Evolutionary conservation across 345 rosid species (phyloP).

Genomic region (Euphorbia lathyris): DNA sequence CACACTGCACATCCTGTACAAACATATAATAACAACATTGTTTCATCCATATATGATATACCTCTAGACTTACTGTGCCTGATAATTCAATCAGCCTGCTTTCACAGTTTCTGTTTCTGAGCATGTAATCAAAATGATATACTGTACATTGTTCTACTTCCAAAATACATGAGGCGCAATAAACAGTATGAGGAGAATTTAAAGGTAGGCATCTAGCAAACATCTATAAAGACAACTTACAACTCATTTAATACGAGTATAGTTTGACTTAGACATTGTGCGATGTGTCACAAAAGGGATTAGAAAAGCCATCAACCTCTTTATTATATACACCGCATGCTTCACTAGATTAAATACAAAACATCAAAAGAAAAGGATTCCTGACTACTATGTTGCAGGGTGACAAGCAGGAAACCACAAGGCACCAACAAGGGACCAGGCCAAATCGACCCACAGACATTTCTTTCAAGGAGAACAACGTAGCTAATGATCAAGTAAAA

Average conservation of each 20-base stretch:
- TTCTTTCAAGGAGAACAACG: background rate
- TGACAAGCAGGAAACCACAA: background rate
- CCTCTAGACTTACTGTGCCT: too few species aligned
- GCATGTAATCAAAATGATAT: background rate
- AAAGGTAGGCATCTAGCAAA: background rate
- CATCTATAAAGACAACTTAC: background rate
- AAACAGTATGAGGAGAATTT: background rate
- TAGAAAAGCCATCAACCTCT: background rate
- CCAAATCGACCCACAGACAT: background rate
- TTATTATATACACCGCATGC: background rate
- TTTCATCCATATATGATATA: background rate
- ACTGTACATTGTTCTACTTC: background rate
- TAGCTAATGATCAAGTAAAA: background rate
- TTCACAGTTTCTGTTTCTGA: too few species aligned
- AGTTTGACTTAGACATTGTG: too few species aligned
- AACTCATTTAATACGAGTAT: background rate
- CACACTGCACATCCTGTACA: background rate
- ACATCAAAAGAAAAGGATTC: background rate
- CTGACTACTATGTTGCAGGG: background rate
- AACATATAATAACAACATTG: background rate
- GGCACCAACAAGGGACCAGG: background rate
- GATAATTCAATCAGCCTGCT: background rate
- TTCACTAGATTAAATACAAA: background rate
- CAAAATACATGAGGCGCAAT: background rate
- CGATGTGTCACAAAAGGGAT: background rate